Conservation (phyloP, 495 filamentous ascomycete genomes). For the Aspergillus leporis region DNA sequence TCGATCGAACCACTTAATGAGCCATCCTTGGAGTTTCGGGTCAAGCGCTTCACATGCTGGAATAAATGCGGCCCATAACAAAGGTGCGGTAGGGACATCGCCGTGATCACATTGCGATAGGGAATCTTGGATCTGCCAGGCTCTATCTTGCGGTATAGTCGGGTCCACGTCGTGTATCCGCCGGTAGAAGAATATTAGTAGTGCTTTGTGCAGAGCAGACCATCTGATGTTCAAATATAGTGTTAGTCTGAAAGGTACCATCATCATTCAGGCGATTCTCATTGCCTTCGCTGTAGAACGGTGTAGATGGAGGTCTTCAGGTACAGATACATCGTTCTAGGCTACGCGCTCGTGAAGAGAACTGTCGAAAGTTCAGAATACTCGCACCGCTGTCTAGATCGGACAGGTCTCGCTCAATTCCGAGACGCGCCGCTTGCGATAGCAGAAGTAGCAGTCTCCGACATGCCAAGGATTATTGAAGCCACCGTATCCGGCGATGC, state of each 20-base stretch:
- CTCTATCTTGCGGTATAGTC: slow-evolving; percentile 25
- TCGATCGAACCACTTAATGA: slow-evolving; percentile 27
- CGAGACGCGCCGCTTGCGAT: slow-evolving; percentile 28
- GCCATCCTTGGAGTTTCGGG: slow-evolving; percentile 22
- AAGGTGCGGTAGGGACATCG: not conserved
- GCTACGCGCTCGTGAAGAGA: slow-evolving; percentile 21
- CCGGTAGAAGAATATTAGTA: slow-evolving; percentile 34
- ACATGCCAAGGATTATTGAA: slow-evolving; percentile 26
- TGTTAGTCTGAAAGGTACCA: slow-evolving; percentile 12
- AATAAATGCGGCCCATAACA: slow-evolving; percentile 32
- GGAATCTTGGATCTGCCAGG: slow-evolving; percentile 22
- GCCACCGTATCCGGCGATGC: not conserved
- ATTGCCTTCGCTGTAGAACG: not conserved
- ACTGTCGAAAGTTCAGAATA: slow-evolving; percentile 22
- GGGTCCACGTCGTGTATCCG: slow-evolving; percentile 30
- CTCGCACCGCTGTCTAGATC: slow-evolving; percentile 10
- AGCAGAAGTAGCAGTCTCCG: slow-evolving; percentile 27
- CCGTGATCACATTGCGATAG: slow-evolving; percentile 20
- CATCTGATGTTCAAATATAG: slow-evolving; percentile 19
- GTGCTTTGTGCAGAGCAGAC: slow-evolving; percentile 26
- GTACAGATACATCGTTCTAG: slow-evolving; percentile 22
- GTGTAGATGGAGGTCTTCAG: slow-evolving; percentile 8
- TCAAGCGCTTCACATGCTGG: slow-evolving; percentile 31
- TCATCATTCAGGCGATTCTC: not conserved
- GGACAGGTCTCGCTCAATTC: slow-evolving; percentile 26